Percentiles rank a stretch among this genome's conserved stretches.
Evolutionary conservation across 2,329 filamentous ascomycete species (phyloP).

Genomic region (Pleomassaria siparia): DNA sequence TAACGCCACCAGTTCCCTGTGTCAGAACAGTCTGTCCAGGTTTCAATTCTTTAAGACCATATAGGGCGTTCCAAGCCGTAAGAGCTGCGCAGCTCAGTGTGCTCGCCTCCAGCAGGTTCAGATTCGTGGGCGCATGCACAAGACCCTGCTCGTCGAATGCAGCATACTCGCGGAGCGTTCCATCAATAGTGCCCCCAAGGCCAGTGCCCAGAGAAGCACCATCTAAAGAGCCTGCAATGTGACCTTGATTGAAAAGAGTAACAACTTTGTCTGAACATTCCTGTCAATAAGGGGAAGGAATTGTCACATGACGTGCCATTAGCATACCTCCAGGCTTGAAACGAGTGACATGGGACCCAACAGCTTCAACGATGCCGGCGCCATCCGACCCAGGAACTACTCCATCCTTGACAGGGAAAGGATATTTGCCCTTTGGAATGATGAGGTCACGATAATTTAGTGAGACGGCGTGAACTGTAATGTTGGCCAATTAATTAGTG

Average conservation of each 20-base stretch:
- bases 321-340: slow-evolving; percentile 54
- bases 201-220: slow-evolving; percentile 51
- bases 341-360: slow-evolving; percentile 58
- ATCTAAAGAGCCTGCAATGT: slow-evolving; percentile 54
- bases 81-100: slow-evolving; percentile 50
- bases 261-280: slow-evolving; percentile 56
- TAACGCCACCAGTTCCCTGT: slow-evolving; percentile 71
- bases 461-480: slow-evolving; percentile 49
- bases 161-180: slow-evolving; percentile 67
- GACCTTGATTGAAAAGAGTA: slow-evolving; percentile 65
- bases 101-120: slow-evolving; percentile 50
- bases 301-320: too few relatives aligned
- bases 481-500: slow-evolving; percentile 10
- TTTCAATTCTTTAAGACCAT: slow-evolving; percentile 48
- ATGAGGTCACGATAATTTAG: slow-evolving; percentile 55
- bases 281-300: too few relatives aligned
- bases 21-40: slow-evolving; percentile 58
- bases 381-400: slow-evolving; percentile 55
- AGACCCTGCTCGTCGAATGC: slow-evolving; percentile 69
- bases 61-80: slow-evolving; percentile 57
- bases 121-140: slow-evolving; percentile 61
- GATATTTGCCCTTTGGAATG: slow-evolving; percentile 51
- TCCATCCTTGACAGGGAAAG: slow-evolving; percentile 44
- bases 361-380: slow-evolving; percentile 53
- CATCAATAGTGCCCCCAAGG: slow-evolving; percentile 69